Evolutionary conservation across 768 basidiomycete genomes (phyloP).

Genomic region (Gyrodon lividus): DNA sequence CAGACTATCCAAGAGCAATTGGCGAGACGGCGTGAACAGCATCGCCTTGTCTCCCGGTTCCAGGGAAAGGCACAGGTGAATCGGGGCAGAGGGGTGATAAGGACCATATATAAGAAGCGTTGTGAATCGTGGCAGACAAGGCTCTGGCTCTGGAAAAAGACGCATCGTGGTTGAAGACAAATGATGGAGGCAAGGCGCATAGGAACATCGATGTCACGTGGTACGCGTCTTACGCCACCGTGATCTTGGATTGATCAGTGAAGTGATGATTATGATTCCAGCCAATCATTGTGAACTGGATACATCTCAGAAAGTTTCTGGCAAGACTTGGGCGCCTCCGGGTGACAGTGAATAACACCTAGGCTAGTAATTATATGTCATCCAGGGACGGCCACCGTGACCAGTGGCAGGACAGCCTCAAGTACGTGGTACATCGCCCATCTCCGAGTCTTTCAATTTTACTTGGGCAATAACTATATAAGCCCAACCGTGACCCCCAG

Average conservation of each 20-base stretch:
- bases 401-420: not conserved
- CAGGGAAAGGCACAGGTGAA: slow-evolving; percentile 60
- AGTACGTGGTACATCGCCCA: too few species aligned
- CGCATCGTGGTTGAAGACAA: slow-evolving; percentile 21
- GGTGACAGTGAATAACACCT: too few species aligned
- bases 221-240: too few species aligned
- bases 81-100: slow-evolving; percentile 66
- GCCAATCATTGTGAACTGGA: too few species aligned
- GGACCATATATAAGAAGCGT: slow-evolving; percentile 62
- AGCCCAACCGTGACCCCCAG: not conserved
- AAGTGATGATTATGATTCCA: too few species aligned
- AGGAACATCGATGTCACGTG: slow-evolving; percentile 18
- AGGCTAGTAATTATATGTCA: too few species aligned
- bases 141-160: slow-evolving; percentile 43
- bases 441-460: too few species aligned
- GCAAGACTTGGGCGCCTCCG: too few species aligned
- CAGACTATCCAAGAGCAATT: slow-evolving; percentile 42
- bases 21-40: slow-evolving; percentile 54
- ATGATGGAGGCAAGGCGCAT: too few species aligned
- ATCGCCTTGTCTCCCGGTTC: slow-evolving; percentile 38
- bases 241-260: too few species aligned
- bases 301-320: too few species aligned
- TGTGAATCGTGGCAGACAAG: slow-evolving; percentile 52
- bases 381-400: too few species aligned
- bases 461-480: not conserved